phyloP scores from a whole-genome alignment of 176 grass and related monocot genomes.

The sorghum (Sorghum bicolor) region DNA sequence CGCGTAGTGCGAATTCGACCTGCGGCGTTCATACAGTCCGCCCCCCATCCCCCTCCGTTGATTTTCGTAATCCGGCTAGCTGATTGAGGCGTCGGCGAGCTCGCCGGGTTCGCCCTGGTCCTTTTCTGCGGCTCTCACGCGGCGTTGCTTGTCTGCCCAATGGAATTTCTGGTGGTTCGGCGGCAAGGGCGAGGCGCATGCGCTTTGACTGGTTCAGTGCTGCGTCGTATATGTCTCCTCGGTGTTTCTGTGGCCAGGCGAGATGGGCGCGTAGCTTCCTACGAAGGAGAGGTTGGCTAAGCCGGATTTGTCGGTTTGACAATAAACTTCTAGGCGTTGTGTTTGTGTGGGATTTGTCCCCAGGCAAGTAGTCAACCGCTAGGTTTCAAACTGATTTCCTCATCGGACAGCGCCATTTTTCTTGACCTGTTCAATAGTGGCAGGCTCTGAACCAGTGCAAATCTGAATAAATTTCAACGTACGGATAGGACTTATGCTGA shows the following conservation, averaged over 20 bases:
- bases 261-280: background rate
- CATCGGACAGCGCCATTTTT: background rate
- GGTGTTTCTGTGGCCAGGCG: background rate
- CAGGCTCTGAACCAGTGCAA: background rate
- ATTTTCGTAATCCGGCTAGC: background rate
- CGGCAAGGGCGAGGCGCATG: background rate
- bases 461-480: background rate
- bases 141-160: background rate
- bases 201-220: constrained; percentile 27
- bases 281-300: background rate
- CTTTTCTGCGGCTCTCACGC: background rate
- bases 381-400: background rate
- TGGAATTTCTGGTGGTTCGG: background rate
- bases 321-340: background rate
- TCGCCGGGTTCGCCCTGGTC: background rate
- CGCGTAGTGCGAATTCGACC: background rate
- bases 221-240: background rate
- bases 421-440: constrained; percentile 17
- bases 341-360: background rate
- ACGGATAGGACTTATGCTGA: background rate
- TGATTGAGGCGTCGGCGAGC: background rate
- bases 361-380: background rate
- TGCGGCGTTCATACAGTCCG: background rate
- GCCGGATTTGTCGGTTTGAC: background rate
- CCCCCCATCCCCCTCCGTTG: background rate